Percentiles rank a stretch among this genome's conserved stretches.
These are phyloP conservation scores for Lodderomyces parapsilosis DNA, from an alignment of 1,139 yeast genomes.

Conservation along the genomic window DNA sequence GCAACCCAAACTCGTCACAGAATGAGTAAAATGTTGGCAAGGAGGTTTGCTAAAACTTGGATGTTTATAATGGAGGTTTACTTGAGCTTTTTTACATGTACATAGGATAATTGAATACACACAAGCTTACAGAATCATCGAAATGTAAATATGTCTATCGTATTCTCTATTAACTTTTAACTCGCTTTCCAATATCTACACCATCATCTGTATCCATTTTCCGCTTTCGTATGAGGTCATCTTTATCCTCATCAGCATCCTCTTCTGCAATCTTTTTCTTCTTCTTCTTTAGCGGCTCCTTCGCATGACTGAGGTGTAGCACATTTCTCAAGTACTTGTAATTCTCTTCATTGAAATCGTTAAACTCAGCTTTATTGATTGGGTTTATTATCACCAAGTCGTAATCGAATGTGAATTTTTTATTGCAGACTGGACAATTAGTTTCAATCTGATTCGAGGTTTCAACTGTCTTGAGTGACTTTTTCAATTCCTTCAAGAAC, in stretches of 20 bases:
- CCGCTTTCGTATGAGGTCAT: conserved; percentile 10
- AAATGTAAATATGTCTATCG: too few species aligned
- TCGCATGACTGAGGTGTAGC: conserved; percentile 44
- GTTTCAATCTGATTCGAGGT: conserved; percentile 5
- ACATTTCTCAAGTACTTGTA: conserved; percentile 26
- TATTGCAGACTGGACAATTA: conserved; percentile 37
- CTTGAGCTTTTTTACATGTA: too few species aligned
- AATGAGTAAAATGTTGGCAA: background rate
- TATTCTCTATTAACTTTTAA: conserved; percentile 1
- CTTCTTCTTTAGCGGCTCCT: conserved; percentile 33
- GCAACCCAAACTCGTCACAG: conserved; percentile 5
- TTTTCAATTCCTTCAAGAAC: conserved; percentile 19
- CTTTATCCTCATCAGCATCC: conserved; percentile 10
- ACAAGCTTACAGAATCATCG: too few species aligned
- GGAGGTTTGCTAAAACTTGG: too few species aligned
- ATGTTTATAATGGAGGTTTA: too few species aligned
- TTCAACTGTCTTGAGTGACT: background rate
- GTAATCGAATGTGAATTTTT: conserved; percentile 19
- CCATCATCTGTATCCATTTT: conserved; percentile 7
- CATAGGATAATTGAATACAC: background rate
- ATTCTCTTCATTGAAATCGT: conserved; percentile 40
- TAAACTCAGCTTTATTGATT: conserved; percentile 13
- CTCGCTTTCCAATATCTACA: conserved; percentile 1
- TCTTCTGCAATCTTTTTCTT: conserved; percentile 16
- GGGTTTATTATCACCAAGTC: conserved; percentile 38